Percentiles rank a stretch among this genome's conserved stretches.
phyloP scores from a whole-genome alignment of 1,139 yeast genomes.

The Hemisphaericaspora lyxosophila region DNA sequence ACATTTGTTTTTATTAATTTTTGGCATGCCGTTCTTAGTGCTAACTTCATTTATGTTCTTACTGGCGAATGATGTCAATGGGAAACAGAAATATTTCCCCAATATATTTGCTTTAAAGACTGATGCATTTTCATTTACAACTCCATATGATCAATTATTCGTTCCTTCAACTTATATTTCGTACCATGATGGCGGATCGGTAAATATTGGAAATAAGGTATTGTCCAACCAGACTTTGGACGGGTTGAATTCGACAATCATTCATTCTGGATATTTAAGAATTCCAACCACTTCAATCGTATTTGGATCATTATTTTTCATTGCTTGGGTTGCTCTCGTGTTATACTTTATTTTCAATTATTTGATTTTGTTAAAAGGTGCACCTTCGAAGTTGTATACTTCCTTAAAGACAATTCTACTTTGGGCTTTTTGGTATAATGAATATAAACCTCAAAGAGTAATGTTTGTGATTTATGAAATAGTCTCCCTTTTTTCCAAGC shows the following conservation, averaged over 20 bases:
- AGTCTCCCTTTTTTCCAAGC: slow-evolving; percentile 29
- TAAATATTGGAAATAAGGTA: neutral
- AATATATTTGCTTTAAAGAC: slow-evolving; percentile 16
- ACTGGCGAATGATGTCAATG: slow-evolving; percentile 19
- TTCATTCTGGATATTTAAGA: slow-evolving; percentile 6
- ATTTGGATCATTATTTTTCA: slow-evolving; percentile 33
- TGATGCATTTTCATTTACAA: slow-evolving; percentile 27
- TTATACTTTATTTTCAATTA: slow-evolving; percentile 34
- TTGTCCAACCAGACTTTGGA: neutral
- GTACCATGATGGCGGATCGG: neutral
- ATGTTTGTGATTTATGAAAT: slow-evolving; percentile 39
- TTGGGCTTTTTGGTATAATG: slow-evolving; percentile 49
- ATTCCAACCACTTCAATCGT: slow-evolving; percentile 17
- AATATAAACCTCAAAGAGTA: slow-evolving; percentile 44
- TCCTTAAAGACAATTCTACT: slow-evolving; percentile 46
- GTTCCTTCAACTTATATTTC: slow-evolving; percentile 14
- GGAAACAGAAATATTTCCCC: slow-evolving; percentile 15
- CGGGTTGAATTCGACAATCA: slow-evolving; percentile 2
- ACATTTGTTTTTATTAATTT: slow-evolving; percentile 32
- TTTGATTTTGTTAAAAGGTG: slow-evolving; percentile 21
- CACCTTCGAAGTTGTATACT: slow-evolving; percentile 39
- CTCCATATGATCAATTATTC: slow-evolving; percentile 28
- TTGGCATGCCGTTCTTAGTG: slow-evolving; percentile 48
- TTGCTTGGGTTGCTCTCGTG: slow-evolving; percentile 32
- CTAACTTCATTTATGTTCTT: slow-evolving; percentile 40